A percentile compares a stretch with the other conserved stretches of the same genome.
phyloP scores from a whole-genome alignment of 805 yeast genomes.

The Millerago galiae region DNA sequence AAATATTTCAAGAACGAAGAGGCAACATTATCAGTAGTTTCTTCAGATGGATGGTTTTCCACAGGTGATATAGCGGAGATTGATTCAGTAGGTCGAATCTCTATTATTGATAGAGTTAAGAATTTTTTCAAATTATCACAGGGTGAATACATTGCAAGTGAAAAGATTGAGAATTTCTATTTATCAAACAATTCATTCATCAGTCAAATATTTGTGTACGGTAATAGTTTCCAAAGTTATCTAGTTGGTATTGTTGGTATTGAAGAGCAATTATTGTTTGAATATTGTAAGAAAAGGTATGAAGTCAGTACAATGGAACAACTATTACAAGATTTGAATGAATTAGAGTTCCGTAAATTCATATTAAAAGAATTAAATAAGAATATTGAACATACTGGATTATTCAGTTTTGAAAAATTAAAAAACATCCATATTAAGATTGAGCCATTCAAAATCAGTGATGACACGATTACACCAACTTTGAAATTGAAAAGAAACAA shows the following conservation, averaged over 20 bases:
- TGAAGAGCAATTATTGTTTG: constrained; percentile 35
- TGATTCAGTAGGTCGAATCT: constrained; percentile 45
- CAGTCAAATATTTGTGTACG: constrained; percentile 48
- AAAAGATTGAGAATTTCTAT: constrained; percentile 62
- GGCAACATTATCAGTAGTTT: constrained; percentile 47
- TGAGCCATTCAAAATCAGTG: constrained; percentile 49
- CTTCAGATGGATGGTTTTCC: constrained; percentile 55
- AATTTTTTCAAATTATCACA: constrained; percentile 67
- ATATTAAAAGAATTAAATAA: constrained; percentile 33
- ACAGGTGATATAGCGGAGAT: constrained; percentile 63
- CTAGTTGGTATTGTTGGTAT: constrained; percentile 60
- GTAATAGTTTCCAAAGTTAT: constrained; percentile 47
- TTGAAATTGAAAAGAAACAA: constrained; percentile 45
- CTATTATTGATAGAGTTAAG: constrained; percentile 68
- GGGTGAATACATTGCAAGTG: constrained; percentile 71
- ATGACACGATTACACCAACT: constrained; percentile 55
- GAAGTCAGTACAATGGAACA: constrained; percentile 19
- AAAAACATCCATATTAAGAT: constrained; percentile 39
- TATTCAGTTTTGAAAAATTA: constrained; percentile 46
- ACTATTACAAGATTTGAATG: constrained; percentile 17
- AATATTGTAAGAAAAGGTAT: constrained; percentile 10
- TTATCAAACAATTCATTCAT: constrained; percentile 33
- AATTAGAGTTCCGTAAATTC: constrained; percentile 29
- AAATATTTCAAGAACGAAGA: constrained; percentile 51
- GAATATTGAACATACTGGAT: constrained; percentile 26